Evolutionary conservation across 345 rosid genomes (phyloP).

Genomic region (Noccaea bulbosa): DNA sequence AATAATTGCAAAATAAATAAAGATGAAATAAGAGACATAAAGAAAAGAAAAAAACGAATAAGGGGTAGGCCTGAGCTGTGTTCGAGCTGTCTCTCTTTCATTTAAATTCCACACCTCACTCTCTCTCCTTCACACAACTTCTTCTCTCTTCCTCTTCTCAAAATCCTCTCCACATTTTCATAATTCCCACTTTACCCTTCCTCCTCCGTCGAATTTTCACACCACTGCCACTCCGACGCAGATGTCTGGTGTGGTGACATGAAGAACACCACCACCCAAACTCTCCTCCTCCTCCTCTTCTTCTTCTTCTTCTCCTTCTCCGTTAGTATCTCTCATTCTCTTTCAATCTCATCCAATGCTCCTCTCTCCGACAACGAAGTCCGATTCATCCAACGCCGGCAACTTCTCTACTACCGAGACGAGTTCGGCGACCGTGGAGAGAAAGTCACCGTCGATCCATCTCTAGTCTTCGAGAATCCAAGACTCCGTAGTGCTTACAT

Average conservation of each 20-base stretch:
- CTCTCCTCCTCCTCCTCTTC: constrained; percentile 39
- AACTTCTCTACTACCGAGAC: constrained; percentile 90
- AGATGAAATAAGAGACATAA: neutral
- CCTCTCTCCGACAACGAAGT: constrained; percentile 65
- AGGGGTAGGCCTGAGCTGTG: constrained; percentile 73
- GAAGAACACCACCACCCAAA: constrained; percentile 62
- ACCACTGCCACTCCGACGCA: constrained; percentile 42
- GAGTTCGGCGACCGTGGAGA: constrained; percentile 91
- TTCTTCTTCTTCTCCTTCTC: constrained; percentile 36
- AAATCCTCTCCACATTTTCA: neutral
- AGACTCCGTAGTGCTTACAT: constrained; percentile 68
- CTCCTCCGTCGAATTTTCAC: constrained; percentile 20
- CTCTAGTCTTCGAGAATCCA: constrained; percentile 63
- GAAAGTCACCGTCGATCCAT: constrained; percentile 69
- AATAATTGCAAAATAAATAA: neutral
- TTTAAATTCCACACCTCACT: constrained; percentile 33
- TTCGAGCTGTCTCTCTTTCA: constrained; percentile 68
- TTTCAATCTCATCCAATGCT: constrained; percentile 52
- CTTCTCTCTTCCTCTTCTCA: neutral
- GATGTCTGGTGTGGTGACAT: constrained; percentile 85
- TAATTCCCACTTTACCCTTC: constrained; percentile 34
- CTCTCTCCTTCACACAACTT: constrained; percentile 30
- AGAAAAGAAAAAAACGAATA: neutral
- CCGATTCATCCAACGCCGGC: constrained; percentile 68
- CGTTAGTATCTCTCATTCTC: constrained; percentile 36